Conservation (phyloP, 208 protist species). For the Trypanosoma cruzi region DNA sequence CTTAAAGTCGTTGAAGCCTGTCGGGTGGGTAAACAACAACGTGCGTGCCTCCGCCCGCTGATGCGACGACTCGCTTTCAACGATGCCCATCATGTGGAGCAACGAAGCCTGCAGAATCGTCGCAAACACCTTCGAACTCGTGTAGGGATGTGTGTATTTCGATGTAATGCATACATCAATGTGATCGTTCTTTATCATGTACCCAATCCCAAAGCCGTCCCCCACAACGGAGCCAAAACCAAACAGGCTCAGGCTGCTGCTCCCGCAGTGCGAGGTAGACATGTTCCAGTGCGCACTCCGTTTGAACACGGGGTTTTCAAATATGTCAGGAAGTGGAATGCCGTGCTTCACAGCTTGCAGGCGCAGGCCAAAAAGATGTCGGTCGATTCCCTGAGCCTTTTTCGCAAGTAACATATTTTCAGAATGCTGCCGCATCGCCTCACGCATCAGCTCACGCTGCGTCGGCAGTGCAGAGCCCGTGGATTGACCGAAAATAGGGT, state of each 20-base stretch:
- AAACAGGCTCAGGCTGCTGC: constrained; percentile 35
- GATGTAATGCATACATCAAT: constrained; percentile 35
- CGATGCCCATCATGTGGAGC: constrained; percentile 33
- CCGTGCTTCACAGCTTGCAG: constrained; percentile 30
- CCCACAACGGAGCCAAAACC: constrained; percentile 51
- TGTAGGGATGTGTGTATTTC: constrained; percentile 28
- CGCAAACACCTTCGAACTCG: constrained; percentile 26
- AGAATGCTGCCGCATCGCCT: constrained; percentile 30
- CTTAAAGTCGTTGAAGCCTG: constrained; percentile 28
- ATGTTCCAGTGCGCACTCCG: constrained; percentile 31
- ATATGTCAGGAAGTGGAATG: constrained; percentile 37
- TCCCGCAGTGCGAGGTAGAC: constrained; percentile 53
- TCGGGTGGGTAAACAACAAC: constrained; percentile 23
- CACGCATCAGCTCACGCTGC: constrained; percentile 23
- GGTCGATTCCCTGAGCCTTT: constrained; percentile 38
- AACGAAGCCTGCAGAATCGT: constrained; percentile 30
- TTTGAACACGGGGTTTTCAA: constrained; percentile 31
- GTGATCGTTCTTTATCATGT: constrained; percentile 44
- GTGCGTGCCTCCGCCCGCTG: constrained; percentile 13
- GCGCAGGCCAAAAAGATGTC: constrained; percentile 44
- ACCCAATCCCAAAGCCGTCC: constrained; percentile 51
- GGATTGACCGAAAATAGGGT: constrained; percentile 25
- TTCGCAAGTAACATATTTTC: constrained; percentile 49
- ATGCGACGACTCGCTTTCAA: constrained; percentile 19
- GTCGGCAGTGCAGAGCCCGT: constrained; percentile 24